phyloP scores from a whole-genome alignment of 768 basidiomycete genomes.

The Cystobasidium ongulense region DNA sequence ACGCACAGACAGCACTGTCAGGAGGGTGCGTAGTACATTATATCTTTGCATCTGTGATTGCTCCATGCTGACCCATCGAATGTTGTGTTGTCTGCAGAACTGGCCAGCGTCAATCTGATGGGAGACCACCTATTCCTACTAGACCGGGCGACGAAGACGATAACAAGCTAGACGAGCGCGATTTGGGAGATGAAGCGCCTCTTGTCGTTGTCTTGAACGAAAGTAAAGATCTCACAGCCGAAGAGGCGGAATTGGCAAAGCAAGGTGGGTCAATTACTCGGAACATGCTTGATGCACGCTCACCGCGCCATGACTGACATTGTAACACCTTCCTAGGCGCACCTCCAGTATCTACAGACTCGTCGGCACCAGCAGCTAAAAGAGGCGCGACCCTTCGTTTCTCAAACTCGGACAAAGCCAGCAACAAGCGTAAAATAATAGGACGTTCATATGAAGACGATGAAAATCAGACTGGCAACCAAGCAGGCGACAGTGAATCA shows the following conservation, averaged over 20 bases:
- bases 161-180: constrained; percentile 57
- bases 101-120: neutral
- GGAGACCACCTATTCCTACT: constrained; percentile 20
- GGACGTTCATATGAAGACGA: constrained; percentile 7
- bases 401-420: constrained; percentile 9
- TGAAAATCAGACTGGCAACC: neutral
- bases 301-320: too few species aligned
- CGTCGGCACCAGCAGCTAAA: neutral
- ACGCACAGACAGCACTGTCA: neutral
- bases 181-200: constrained; percentile 59
- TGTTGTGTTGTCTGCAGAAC: neutral
- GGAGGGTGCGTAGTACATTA: neutral
- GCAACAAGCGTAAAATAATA: constrained; percentile 16
- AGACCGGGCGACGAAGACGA: constrained; percentile 58
- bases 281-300: neutral
- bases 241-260: constrained; percentile 56
- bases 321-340: too few species aligned
- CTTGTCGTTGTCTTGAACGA: constrained; percentile 80
- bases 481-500: neutral
- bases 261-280: constrained; percentile 45
- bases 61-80: neutral
- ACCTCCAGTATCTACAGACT: neutral
- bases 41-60: neutral
- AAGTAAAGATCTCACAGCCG: constrained; percentile 73
- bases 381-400: constrained; percentile 24